phyloP scores from a whole-genome alignment of 2,329 filamentous ascomycete species.

The Ophiostoma sp. region DNA sequence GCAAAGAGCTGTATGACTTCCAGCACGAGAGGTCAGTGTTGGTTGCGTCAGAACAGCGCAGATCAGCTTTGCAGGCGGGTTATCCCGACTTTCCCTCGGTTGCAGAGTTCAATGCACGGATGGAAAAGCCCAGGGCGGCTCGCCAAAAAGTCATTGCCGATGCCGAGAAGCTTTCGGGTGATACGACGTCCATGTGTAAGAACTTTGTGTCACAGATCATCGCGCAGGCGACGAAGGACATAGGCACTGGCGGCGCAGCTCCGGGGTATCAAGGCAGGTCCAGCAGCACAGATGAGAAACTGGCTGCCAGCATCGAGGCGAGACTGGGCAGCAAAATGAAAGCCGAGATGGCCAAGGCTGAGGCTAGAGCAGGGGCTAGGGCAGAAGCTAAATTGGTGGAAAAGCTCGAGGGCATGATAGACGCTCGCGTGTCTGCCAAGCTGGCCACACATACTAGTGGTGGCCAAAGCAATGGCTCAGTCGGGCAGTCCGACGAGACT shows the following conservation, averaged over 20 bases:
- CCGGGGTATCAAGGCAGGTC: neutral
- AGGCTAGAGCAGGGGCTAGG: neutral
- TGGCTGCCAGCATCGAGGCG: neutral
- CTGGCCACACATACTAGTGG: neutral
- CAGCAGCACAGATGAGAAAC: neutral
- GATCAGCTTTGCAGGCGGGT: slow-evolving; percentile 13
- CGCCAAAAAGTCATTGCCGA: neutral
- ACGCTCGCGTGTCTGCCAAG: neutral
- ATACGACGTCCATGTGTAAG: neutral
- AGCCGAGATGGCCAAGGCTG: neutral
- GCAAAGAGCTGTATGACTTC: neutral
- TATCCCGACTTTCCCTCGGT: slow-evolving; percentile 23
- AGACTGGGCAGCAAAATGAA: neutral
- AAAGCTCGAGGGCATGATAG: neutral
- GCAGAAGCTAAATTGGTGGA: neutral
- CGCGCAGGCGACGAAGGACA: neutral
- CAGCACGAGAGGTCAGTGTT: neutral
- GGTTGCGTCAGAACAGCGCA: slow-evolving; percentile 3
- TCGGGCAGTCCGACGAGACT: neutral
- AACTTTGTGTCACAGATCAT: slow-evolving; percentile 12
- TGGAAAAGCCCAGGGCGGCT: neutral
- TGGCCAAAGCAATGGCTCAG: neutral
- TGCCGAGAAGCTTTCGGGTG: neutral
- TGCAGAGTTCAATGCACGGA: slow-evolving; percentile 9
- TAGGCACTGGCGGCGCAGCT: neutral